A percentile compares a stretch with the other conserved stretches of the same genome.
These are phyloP conservation scores for Pugionium cornutum DNA, from an alignment of 345 rosid genomes.

Conservation along the genomic window DNA sequence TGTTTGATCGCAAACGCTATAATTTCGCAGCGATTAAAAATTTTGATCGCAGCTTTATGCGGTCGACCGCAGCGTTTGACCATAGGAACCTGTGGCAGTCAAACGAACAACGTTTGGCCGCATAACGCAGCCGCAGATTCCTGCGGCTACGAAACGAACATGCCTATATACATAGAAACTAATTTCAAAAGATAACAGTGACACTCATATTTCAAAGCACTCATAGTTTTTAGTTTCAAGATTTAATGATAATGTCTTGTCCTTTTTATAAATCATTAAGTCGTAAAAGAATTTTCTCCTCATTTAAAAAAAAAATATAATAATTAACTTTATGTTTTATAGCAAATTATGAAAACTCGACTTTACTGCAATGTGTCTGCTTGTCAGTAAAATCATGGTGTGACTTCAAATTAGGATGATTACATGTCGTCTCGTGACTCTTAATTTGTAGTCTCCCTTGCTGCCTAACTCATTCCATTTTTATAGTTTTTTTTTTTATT, in stretches of 20 bases:
- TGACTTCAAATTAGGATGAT: conserved; percentile 40
- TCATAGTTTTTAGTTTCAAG: conserved; percentile 37
- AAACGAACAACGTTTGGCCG: no score
- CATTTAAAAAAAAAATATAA: not conserved
- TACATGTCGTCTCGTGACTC: conserved; percentile 42
- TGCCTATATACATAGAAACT: not conserved
- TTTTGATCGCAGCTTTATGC: no score
- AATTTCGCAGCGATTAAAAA: no score
- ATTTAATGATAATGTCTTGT: conserved; percentile 38
- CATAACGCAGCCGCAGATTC: no score
- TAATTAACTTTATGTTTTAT: conserved; percentile 32
- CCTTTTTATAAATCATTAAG: conserved; percentile 40
- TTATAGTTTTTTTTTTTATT: not conserved
- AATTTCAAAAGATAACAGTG: conserved; percentile 28
- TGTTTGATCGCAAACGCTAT: no score
- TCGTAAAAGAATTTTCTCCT: conserved; percentile 27
- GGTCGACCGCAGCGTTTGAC: no score
- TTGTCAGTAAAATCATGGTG: conserved; percentile 44
- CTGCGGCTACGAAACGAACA: not conserved
- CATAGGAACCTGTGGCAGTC: no score
- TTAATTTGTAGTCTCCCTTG: conserved; percentile 33
- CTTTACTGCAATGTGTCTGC: conserved; percentile 42
- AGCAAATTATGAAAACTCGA: conserved; percentile 30
- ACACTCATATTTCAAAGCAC: conserved; percentile 35
- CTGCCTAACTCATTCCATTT: conserved; percentile 35